These are phyloP conservation scores for Sutorius australiensis DNA, from an alignment of 768 basidiomycete species.

Conservation along the genomic window DNA sequence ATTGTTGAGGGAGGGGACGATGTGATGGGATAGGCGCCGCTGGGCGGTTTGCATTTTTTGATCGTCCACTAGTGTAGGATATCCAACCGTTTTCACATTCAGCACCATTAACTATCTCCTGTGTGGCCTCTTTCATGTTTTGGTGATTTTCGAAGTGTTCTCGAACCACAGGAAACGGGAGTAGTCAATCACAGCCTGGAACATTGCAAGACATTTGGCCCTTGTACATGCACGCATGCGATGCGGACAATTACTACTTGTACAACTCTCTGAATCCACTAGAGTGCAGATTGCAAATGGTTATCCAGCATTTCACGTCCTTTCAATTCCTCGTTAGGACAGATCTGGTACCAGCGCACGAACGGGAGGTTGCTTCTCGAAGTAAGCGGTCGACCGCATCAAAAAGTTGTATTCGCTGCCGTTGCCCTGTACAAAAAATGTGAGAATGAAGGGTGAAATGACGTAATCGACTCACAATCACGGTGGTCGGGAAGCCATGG, in stretches of 20 bases:
- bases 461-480: constrained; percentile 29
- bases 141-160: neutral
- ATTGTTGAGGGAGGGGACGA: neutral
- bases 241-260: neutral
- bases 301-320: neutral
- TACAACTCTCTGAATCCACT: no score
- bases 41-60: neutral
- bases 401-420: constrained; percentile 16
- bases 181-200: neutral
- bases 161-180: neutral
- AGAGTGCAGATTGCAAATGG: neutral
- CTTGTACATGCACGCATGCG: neutral
- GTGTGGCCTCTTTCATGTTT: neutral
- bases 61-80: neutral
- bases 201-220: no score
- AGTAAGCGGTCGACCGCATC: constrained; percentile 7
- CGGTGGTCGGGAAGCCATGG: constrained; percentile 35
- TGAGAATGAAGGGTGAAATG: neutral
- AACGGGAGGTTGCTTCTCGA: constrained; percentile 18
- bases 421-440: constrained; percentile 24
- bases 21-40: neutral
- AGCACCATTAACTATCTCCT: neutral
- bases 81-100: neutral
- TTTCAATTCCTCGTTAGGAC: neutral
- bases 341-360: constrained; percentile 1